These are phyloP conservation scores for Plasmodium chabaudi DNA, from an alignment of 169 alveolate species.

Conservation along the genomic window DNA sequence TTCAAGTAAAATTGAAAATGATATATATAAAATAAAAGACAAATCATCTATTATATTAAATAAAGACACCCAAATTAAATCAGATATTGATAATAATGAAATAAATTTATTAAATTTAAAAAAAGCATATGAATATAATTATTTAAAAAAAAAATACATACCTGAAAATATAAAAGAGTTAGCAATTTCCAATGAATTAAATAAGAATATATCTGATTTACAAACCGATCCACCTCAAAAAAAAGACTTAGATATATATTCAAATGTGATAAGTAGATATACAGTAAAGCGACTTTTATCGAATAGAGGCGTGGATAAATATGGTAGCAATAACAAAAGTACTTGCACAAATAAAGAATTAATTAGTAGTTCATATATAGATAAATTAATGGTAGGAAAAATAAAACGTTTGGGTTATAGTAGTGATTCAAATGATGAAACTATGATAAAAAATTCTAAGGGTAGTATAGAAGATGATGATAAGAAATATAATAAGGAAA, in stretches of 20 bases:
- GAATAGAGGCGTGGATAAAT: neutral
- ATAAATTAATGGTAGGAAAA: too few relatives aligned
- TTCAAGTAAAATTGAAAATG: neutral
- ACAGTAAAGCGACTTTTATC: conserved; percentile 22
- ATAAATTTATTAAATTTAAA: neutral
- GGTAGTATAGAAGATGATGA: too few relatives aligned
- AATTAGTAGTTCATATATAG: neutral
- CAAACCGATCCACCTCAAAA: conserved; percentile 1
- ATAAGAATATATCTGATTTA: neutral
- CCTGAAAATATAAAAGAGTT: neutral
- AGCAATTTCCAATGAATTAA: conserved; percentile 3
- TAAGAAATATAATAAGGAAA: too few relatives aligned
- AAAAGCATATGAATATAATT: neutral
- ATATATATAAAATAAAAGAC: neutral
- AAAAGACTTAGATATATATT: neutral
- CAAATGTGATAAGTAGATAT: conserved; percentile 18
- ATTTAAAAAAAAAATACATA: neutral
- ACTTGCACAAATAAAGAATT: neutral
- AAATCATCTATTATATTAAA: neutral
- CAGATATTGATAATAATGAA: neutral
- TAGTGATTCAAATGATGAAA: too few relatives aligned
- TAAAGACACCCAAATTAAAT: neutral
- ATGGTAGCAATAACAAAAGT: neutral
- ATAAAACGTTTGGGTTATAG: too few relatives aligned
- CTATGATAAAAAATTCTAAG: too few relatives aligned